Evolutionary conservation across 192 early-diverging fungal species (phyloP).

Genomic region (Dissophora ornata): DNA sequence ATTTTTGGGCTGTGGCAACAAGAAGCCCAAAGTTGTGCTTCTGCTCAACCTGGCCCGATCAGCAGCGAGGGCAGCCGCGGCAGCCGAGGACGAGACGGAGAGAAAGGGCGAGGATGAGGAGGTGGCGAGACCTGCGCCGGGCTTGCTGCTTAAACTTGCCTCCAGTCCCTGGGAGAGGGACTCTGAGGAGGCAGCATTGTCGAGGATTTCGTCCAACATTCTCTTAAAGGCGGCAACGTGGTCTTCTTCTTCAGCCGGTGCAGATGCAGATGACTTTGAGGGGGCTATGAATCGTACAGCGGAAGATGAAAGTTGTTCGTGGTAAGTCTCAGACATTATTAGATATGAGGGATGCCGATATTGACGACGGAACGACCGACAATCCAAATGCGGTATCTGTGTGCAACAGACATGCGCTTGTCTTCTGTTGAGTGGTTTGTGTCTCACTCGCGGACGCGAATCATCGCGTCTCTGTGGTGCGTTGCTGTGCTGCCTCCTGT

Average conservation of each 20-base stretch:
- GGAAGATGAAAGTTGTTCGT: background rate
- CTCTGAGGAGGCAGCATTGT: slow-evolving; percentile 43
- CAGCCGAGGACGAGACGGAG: slow-evolving; percentile 15
- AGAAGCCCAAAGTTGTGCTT: slow-evolving; percentile 38
- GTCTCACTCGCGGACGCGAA: too few relatives aligned
- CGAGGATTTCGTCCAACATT: slow-evolving; percentile 55
- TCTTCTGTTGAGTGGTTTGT: too few relatives aligned
- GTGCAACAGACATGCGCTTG: too few relatives aligned
- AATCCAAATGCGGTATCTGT: too few relatives aligned
- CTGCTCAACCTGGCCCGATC: slow-evolving; percentile 42
- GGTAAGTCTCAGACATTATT: too few relatives aligned
- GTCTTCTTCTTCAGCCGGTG: slow-evolving; percentile 33
- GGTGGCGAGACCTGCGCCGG: slow-evolving; percentile 11
- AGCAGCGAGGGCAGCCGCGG: slow-evolving; percentile 22
- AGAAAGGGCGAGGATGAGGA: slow-evolving; percentile 30
- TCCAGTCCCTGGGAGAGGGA: slow-evolving; percentile 39
- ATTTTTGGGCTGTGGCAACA: slow-evolving; percentile 49
- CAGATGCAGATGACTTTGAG: slow-evolving; percentile 7
- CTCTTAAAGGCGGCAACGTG: slow-evolving; percentile 48
- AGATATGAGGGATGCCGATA: too few relatives aligned
- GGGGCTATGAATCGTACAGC: background rate
- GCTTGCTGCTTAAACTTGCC: slow-evolving; percentile 12
- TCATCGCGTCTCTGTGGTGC: too few relatives aligned
- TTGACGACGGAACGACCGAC: too few relatives aligned
- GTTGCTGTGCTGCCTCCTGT: too few relatives aligned